Evolutionary conservation across 2,329 filamentous ascomycete species (phyloP), one percentile per base, ranked within the genome.

Genomic region (Microsporum audouinii): DNA sequence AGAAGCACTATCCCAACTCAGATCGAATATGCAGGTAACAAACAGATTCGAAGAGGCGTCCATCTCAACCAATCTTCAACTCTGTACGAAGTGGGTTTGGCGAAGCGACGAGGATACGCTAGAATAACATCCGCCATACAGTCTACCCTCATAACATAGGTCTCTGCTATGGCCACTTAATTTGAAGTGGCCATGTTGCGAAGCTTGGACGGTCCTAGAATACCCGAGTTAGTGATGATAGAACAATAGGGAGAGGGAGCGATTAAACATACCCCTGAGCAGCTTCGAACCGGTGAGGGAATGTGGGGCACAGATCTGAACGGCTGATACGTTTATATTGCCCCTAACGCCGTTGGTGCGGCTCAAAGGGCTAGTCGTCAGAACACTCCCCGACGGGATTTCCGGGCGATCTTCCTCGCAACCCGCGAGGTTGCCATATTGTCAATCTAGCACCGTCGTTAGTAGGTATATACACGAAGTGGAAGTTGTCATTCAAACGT

Each of bases 351-450:
- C 69, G 68, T 70, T 66, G 69, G 69, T 67, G 66, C 69, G 68
- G 67, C 69, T 67, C 67, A 72, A 66, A 63, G 73, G 79, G 78
- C 76, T 73, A 79, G 79, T 77, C 78, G 76, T 83, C 78, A 80
- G 78, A 79, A 77, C 73, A 74, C 77, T 78, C 75, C 72, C 72
- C 70, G 73, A 70, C 69, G 74, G 75, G 76, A 77, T 76, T 75
- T 78, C 78, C 80, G 80, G 87, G 86, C 82, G 80, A 81, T 80
- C 80, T 84, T 87, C 91, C 91, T 95, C 91, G 89, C 86, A 82
- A 75, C 79, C 75, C 77, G 87, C 88, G 88, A 92, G 89, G 89
- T 83, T 82, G 81, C 89, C 84, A 84, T 85, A 84, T 83, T 86
- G 88, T 92, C 88, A 92, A 94, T 95, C 85, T 88, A 60, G 29